These are phyloP conservation scores for Candida corydali DNA, from an alignment of 805 yeast species.

Conservation along the genomic window DNA sequence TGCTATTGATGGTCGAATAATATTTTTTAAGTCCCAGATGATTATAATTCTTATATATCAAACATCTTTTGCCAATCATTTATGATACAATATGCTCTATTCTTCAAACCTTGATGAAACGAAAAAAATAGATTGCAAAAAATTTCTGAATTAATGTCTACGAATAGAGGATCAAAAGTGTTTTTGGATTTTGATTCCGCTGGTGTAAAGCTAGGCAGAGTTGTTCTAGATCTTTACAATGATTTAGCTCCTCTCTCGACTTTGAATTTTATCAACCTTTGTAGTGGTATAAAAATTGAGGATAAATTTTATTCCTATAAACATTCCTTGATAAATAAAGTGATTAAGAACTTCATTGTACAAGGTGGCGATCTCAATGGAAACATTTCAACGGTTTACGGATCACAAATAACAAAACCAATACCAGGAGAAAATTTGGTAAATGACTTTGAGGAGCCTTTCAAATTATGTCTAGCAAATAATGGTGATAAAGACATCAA, in stretches of 20 bases:
- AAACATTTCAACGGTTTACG: constrained; percentile 19
- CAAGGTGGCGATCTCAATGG: constrained; percentile 64
- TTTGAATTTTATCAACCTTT: constrained; percentile 47
- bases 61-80: too few species aligned
- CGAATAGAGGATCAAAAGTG: constrained; percentile 23
- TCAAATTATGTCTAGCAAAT: constrained; percentile 63
- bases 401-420: constrained; percentile 20
- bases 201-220: constrained; percentile 45
- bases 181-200: constrained; percentile 54
- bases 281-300: constrained; percentile 24
- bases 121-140: constrained; percentile 1
- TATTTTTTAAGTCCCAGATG: too few species aligned
- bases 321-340: constrained; percentile 53
- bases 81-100: too few species aligned
- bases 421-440: constrained; percentile 52
- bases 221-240: constrained; percentile 52
- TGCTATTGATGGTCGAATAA: too few species aligned
- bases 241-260: constrained; percentile 55
- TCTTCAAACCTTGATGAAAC: background rate
- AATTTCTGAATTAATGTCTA: constrained; percentile 26
- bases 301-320: constrained; percentile 30
- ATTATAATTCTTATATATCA: too few species aligned
- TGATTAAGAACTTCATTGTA: constrained; percentile 64
- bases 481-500: constrained; percentile 46
- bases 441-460: constrained; percentile 33